phyloP scores from a whole-genome alignment of 1,139 yeast genomes.

The Hansenula lynferdii region DNA sequence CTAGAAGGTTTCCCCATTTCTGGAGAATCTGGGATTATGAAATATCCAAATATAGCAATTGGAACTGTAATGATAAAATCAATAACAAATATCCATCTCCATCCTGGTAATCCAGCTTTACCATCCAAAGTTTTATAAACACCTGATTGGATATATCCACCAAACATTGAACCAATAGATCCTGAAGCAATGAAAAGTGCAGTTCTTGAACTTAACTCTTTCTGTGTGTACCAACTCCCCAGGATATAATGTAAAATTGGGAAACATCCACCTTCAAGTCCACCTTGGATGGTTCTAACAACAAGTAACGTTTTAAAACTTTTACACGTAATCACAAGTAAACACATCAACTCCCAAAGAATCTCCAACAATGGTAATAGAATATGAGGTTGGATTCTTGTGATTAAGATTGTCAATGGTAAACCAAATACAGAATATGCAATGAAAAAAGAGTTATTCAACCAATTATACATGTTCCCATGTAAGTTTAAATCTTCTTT shows the following conservation, averaged over 20 bases:
- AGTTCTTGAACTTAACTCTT: conserved; percentile 22
- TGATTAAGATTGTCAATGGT: conserved; percentile 8
- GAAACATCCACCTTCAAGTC: conserved; percentile 23
- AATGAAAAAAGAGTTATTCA: background rate
- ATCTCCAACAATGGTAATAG: conserved; percentile 35
- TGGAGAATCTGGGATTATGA: conserved; percentile 46
- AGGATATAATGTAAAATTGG: conserved; percentile 22
- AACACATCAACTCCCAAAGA: conserved; percentile 49
- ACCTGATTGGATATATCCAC: conserved; percentile 33
- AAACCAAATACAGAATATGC: background rate
- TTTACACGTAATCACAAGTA: conserved; percentile 41
- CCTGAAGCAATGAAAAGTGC: conserved; percentile 25
- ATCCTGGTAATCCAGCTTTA: conserved; percentile 26
- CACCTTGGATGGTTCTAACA: conserved; percentile 48
- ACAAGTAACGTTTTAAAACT: conserved; percentile 42
- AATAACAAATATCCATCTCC: conserved; percentile 32
- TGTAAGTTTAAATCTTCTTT: conserved; percentile 19
- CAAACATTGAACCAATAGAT: conserved; percentile 29
- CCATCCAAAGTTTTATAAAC: conserved; percentile 23
- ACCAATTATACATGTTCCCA: conserved; percentile 37
- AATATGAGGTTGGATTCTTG: conserved; percentile 1
- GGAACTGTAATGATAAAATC: conserved; percentile 49
- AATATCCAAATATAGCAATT: conserved; percentile 37
- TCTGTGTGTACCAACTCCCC: conserved; percentile 22
- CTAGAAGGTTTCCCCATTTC: conserved; percentile 28